These are phyloP conservation scores for Phytophthora colocasiae DNA, from an alignment of 352 stramenopile genomes.

Conservation along the genomic window DNA sequence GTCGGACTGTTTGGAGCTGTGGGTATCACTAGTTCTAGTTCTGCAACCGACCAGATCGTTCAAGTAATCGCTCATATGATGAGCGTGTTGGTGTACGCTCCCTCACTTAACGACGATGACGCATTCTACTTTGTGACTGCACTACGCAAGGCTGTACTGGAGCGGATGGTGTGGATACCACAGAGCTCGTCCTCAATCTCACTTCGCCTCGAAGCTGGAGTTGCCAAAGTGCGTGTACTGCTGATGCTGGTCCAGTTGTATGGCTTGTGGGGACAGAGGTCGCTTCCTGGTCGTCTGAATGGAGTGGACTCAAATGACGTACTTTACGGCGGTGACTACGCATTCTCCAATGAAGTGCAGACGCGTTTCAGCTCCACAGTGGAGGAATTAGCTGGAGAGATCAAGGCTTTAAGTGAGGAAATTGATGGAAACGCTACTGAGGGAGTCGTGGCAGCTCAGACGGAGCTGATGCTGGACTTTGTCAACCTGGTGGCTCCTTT, in stretches of 20 bases:
- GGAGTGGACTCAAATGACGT: slow-evolving; percentile 88
- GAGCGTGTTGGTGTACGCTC: slow-evolving; percentile 74
- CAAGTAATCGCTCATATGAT: slow-evolving; percentile 58
- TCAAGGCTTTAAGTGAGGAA: slow-evolving; percentile 42
- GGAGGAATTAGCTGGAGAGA: slow-evolving; percentile 57
- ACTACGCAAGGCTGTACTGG: slow-evolving; percentile 70
- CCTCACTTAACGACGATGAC: slow-evolving; percentile 78
- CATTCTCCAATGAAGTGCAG: slow-evolving; percentile 63
- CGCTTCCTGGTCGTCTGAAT: slow-evolving; percentile 41
- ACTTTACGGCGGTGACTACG: slow-evolving; percentile 72
- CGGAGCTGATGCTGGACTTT: slow-evolving; percentile 71
- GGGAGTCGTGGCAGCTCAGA: slow-evolving; percentile 34
- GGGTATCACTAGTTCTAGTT: slow-evolving; percentile 11
- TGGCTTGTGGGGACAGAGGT: slow-evolving; percentile 64
- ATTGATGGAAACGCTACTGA: slow-evolving; percentile 5
- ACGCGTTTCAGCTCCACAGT: slow-evolving; percentile 53
- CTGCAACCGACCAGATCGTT: slow-evolving; percentile 31
- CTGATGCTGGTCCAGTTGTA: slow-evolving; percentile 64
- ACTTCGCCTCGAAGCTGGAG: slow-evolving; percentile 19
- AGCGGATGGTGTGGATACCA: slow-evolving; percentile 42
- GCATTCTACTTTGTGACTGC: slow-evolving; percentile 90
- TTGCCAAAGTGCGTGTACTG: slow-evolving; percentile 46
- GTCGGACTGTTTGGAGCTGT: slow-evolving; percentile 15
- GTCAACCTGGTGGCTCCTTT: slow-evolving; percentile 53
- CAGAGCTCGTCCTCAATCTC: slow-evolving; percentile 22